Percentiles rank a stretch among this genome's conserved stretches.
Evolutionary conservation across 192 early-diverging fungal species (phyloP).

Genomic region (Geosiphon pyriformis): DNA sequence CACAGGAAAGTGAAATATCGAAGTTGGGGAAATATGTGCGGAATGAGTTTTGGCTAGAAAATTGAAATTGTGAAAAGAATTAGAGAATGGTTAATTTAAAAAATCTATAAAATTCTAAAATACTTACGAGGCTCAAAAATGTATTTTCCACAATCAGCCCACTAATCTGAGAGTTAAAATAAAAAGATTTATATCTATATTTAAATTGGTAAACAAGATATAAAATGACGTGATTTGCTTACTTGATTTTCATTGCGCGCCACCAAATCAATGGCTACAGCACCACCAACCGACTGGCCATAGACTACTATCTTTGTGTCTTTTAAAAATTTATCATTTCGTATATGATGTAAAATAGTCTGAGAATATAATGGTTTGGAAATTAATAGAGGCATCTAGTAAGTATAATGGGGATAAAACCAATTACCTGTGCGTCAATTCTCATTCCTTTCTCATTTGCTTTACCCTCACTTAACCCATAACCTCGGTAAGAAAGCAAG

Average conservation of each 20-base stretch:
- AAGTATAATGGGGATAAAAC: not conserved
- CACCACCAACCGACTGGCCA: slow-evolving; percentile 96
- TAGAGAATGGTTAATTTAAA: not conserved
- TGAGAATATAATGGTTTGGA: slow-evolving; percentile 26
- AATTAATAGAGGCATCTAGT: not conserved
- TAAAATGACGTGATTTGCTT: not conserved
- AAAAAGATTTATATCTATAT: not conserved
- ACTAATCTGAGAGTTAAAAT: slow-evolving; percentile 42
- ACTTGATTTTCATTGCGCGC: slow-evolving; percentile 61
- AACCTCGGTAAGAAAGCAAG: slow-evolving; percentile 98
- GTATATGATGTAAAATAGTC: slow-evolving; percentile 81
- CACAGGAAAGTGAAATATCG: slow-evolving; percentile 69
- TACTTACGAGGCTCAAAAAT: slow-evolving; percentile 74
- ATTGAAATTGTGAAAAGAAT: not conserved
- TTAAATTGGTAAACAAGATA: not conserved
- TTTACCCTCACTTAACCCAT: slow-evolving; percentile 82
- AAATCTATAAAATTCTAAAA: not conserved
- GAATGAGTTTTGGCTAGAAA: slow-evolving; percentile 76
- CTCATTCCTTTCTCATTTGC: slow-evolving; percentile 83
- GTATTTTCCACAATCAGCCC: slow-evolving; percentile 94
- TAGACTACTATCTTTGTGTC: slow-evolving; percentile 81
- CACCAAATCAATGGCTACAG: slow-evolving; percentile 86
- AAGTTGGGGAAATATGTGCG: slow-evolving; percentile 74
- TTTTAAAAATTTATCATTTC: slow-evolving; percentile 62
- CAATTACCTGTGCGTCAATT: slow-evolving; percentile 74